Evolutionary conservation across 805 yeast genomes (phyloP).

Genomic region (Starmerella floricola): DNA sequence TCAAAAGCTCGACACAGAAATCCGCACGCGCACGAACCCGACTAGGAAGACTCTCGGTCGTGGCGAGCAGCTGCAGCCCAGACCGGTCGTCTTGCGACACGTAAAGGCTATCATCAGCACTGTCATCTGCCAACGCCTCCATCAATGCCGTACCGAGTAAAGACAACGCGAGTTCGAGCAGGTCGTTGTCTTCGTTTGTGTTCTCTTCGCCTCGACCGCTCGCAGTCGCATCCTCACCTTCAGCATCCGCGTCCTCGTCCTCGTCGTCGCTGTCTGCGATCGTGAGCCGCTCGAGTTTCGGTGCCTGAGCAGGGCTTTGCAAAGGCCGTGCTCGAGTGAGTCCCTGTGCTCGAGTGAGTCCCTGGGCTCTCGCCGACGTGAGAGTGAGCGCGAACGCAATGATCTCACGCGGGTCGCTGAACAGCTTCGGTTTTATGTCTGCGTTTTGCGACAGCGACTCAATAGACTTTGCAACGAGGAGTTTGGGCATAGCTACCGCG

Average conservation of each 20-base stretch:
- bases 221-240: conserved; percentile 20
- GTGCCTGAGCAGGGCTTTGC: too few relatives aligned
- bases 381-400: conserved; percentile 39
- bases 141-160: conserved; percentile 26
- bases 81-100: conserved; percentile 7
- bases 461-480: conserved; percentile 27
- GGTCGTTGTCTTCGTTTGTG: conserved; percentile 26
- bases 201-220: conserved; percentile 13
- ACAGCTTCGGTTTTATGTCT: conserved; percentile 42
- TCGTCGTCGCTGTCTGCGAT: conserved; percentile 12
- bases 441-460: conserved; percentile 11
- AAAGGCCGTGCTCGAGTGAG: too few relatives aligned
- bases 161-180: conserved; percentile 27
- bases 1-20: conserved; percentile 18
- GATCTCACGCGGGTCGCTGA: conserved; percentile 46
- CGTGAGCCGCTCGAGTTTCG: too few relatives aligned
- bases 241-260: conserved; percentile 23
- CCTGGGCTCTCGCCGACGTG: conserved; percentile 20
- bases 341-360: background rate
- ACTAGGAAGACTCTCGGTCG: background rate
- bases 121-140: conserved; percentile 20
- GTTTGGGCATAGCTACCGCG: conserved; percentile 24
- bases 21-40: conserved; percentile 18
- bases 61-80: background rate
- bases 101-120: conserved; percentile 13